Percentiles rank a stretch among this genome's conserved stretches.
Evolutionary conservation across 331 rosid genomes (phyloP).

Genomic region (Rhamnella rubrinervis): DNA sequence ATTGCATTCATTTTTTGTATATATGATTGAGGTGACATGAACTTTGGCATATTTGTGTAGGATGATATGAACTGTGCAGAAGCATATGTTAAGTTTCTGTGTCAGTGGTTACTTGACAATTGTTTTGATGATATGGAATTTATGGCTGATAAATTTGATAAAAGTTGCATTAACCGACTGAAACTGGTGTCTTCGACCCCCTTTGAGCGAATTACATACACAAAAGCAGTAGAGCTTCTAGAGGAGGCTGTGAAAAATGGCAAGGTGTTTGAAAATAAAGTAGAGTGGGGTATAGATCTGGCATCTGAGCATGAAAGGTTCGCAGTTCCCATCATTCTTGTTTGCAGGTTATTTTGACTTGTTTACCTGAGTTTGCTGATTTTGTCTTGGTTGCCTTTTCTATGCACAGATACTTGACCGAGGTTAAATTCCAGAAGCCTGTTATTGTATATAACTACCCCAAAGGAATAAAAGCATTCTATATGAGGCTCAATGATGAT

Average conservation of each 20-base stretch:
- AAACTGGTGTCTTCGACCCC: slow-evolving; percentile 83
- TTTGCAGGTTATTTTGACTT: slow-evolving; percentile 17
- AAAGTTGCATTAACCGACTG: slow-evolving; percentile 75
- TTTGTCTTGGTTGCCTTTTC: slow-evolving; percentile 10
- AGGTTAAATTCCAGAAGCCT: slow-evolving; percentile 80
- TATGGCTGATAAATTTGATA: slow-evolving; percentile 77
- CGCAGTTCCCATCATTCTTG: not conserved
- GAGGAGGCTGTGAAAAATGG: slow-evolving; percentile 75
- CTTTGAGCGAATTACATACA: slow-evolving; percentile 62
- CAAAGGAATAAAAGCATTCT: slow-evolving; percentile 93
- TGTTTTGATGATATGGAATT: slow-evolving; percentile 86
- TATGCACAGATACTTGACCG: slow-evolving; percentile 78
- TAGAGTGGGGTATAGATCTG: slow-evolving; percentile 93
- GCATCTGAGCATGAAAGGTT: slow-evolving; percentile 98
- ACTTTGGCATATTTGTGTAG: slow-evolving; percentile 34
- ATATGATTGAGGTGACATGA: slow-evolving; percentile 3
- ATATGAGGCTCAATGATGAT: slow-evolving; percentile 94
- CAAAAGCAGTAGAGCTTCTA: slow-evolving; percentile 84
- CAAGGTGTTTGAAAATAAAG: slow-evolving; percentile 84
- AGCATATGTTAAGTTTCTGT: slow-evolving; percentile 77
- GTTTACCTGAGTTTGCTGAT: slow-evolving; percentile 5
- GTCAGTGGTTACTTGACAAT: slow-evolving; percentile 85
- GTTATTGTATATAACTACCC: slow-evolving; percentile 90
- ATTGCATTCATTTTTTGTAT: not conserved
- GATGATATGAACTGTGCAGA: slow-evolving; percentile 96